Conservation (phyloP, 176 grass and related monocot genomes). For the Guadua angustifolia region DNA sequence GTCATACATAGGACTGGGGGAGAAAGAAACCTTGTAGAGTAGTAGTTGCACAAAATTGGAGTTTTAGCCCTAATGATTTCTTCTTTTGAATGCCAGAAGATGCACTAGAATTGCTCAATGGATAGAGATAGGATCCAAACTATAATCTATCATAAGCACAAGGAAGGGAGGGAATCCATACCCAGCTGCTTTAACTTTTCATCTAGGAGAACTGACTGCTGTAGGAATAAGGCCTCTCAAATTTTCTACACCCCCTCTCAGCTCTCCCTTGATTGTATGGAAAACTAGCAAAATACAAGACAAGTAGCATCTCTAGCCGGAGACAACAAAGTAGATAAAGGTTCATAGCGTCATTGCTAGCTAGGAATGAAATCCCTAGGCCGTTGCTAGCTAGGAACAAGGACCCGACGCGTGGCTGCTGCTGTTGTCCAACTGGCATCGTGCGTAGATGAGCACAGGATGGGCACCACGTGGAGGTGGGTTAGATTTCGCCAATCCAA, state of each 20-base stretch:
- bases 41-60: neutral
- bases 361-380: too few species aligned
- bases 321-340: neutral
- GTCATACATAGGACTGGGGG: too few species aligned
- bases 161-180: neutral
- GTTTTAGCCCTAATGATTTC: neutral
- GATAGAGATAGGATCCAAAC: neutral
- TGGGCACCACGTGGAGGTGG: neutral
- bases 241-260: neutral
- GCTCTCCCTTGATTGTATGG: too few species aligned
- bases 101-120: neutral
- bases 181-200: neutral
- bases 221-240: neutral
- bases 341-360: neutral
- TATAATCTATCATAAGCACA: neutral
- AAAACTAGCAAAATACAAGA: too few species aligned
- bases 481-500: constrained; percentile 20
- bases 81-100: neutral
- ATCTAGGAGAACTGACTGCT: neutral
- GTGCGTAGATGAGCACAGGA: neutral
- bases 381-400: neutral
- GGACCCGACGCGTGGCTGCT: neutral
- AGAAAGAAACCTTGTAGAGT: neutral
- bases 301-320: neutral
- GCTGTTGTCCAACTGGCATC: neutral